Conservation (phyloP, 129 eudicot species). For the Chrysanthemum makinoi region DNA sequence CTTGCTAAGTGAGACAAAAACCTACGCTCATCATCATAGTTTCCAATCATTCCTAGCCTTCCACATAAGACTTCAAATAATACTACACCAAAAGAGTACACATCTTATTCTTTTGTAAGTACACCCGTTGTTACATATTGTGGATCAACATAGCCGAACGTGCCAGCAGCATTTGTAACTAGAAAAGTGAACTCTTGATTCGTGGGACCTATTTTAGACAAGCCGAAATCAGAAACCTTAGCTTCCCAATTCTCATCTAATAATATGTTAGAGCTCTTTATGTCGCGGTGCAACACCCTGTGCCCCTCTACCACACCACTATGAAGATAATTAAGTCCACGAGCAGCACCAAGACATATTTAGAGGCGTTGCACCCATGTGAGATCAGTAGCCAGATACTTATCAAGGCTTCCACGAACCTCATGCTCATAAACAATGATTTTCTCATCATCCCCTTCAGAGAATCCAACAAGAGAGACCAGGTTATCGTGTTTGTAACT, state of each 20-base stretch:
- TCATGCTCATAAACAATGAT: conserved; percentile 8
- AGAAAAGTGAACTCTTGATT: conserved; percentile 28
- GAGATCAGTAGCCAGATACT: conserved; percentile 10
- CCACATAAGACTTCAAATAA: no score
- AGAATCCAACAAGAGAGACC: conserved; percentile 16
- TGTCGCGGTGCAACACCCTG: conserved; percentile 24
- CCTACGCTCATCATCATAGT: no score
- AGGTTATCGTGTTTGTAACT: conserved; percentile 16
- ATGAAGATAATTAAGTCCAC: conserved; percentile 22
- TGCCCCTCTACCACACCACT: conserved; percentile 2
- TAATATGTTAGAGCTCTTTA: conserved; percentile 22
- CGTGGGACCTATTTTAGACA: conserved; percentile 27
- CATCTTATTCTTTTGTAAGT: conserved; percentile 26
- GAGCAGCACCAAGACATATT: conserved; percentile 31
- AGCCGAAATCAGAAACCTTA: conserved; percentile 33
- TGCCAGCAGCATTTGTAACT: conserved; percentile 19
- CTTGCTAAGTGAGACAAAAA: no score
- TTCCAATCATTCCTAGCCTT: no score
- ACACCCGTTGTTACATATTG: not conserved
- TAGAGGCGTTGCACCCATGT: conserved; percentile 24
- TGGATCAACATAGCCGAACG: conserved; percentile 23
- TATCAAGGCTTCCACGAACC: conserved; percentile 17
- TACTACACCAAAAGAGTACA: conserved; percentile 27
- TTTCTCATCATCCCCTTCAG: conserved; percentile 5
- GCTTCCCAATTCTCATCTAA: conserved; percentile 14